Evolutionary conservation across 208 protist species (phyloP), one percentile per base, ranked within the genome.

Genomic region (Leishmania gerbilli): DNA sequence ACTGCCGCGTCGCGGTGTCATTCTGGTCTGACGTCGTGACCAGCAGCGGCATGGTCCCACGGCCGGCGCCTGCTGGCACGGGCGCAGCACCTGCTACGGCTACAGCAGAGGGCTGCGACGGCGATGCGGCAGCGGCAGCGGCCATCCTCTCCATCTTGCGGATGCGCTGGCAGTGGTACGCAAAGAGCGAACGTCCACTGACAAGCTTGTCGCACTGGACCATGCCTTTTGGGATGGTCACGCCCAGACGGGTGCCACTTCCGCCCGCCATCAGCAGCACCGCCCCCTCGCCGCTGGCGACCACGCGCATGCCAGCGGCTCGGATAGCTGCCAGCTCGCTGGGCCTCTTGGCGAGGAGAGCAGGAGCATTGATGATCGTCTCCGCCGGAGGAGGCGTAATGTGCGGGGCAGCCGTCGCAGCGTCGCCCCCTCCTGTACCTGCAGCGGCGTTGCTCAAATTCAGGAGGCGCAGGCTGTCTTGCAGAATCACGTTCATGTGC

Each of bases 11-110:
- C 45, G 87, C 85, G 0, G 76, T 83, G 80, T 99, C 77, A n/a
- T 98, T 99, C 34, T 98, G 90, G 0, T 89, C 90, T 40, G 95
- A 99, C 11, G 99, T 99, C 99, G 99, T 99, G 19, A 99, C 88
- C 77, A 99, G 95, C 11, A 95, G 65, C 34, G 81, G 91, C 24
- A 98, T 24, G 3, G 72, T 42, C 9, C 68, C 79, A 27, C 74
- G 45, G 45, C 79, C 17, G 64, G 74, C 55, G n/a, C 58, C 37
- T 11, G 34, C 27, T 15, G 74, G 47, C 2, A 27, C 40, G 27
- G 24, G 31, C 34, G 78, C 24, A 27, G n/a, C 37, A 8, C 51
- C 51, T 55, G 51, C 49, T 53, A 13, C 49, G 6, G 49, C 49
- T 53, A 53, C 49, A n/a, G 6, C 56, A 60, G 56, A 60, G 0